Evolutionary conservation across 164 flowering plant genomes (phyloP), one percentile per base, ranked within the genome.

Genomic region (Protea cynaroides): DNA sequence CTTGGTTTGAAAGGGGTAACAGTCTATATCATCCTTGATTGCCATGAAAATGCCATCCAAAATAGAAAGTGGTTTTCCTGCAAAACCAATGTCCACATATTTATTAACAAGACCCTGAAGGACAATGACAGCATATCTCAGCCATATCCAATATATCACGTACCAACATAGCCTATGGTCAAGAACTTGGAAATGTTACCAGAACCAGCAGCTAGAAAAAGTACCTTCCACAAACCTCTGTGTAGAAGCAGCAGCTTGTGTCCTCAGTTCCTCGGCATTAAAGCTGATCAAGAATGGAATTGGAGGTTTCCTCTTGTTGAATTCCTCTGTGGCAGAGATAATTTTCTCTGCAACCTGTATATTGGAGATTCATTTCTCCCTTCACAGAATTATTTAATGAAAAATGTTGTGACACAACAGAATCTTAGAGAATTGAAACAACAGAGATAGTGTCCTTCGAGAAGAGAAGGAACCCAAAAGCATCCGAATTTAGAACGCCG

Each of bases 21-120:
- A 86, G 70, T 87, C 98, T 50, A 94, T 91, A 69, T 94, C 98
- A 81, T 94, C 98, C 84, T 94, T 94, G 71, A 94, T 82, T 43
- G 96, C 96, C 75, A 94, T 72, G 63, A 91, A 87, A 73, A 85
- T 81, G 40, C 98, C 98, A 78, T 94, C 98, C 75, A 94, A 75
- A 58, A 89, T 72, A 15, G 98, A 94, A 61, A 94, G 50, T 34
- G 96, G 90, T 23, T 65, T 75, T 62, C 93, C 98, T 94, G 82
- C 81, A 87, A 21, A 63, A 62, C 34, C 29, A 37, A 46, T 40
- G 55, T n/a, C 56, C 52, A 23, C 34, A 29, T 14, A 19, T 53
- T 5, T 25, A 52, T 47, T 21, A 58, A 25, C 29, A 24, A 19
- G 25, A 62, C 24, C 18, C 52, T 47, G 25, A 40, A 14, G 22